Conservation (phyloP, 2,329 filamentous ascomycete species). For the Rhynchosporium secalis region DNA sequence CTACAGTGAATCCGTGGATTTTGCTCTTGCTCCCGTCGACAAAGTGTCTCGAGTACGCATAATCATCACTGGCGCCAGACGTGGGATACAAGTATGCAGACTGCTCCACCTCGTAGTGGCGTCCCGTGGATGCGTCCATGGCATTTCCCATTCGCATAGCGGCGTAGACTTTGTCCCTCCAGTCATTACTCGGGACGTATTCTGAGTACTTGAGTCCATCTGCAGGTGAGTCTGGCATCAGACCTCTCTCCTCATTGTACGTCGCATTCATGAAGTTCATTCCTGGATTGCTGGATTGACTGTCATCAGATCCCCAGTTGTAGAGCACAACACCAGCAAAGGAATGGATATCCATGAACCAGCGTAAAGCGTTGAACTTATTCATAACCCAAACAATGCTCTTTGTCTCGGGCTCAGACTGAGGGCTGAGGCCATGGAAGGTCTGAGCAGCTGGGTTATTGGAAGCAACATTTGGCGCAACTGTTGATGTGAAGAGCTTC, state of each 20-base stretch:
- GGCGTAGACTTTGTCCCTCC: constrained; percentile 38
- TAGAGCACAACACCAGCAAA: constrained; percentile 55
- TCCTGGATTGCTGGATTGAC: constrained; percentile 46
- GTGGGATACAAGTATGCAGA: constrained; percentile 48
- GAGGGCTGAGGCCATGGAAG: constrained; percentile 45
- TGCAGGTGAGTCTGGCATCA: constrained; percentile 43
- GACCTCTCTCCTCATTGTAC: constrained; percentile 53
- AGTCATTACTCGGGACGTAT: constrained; percentile 45
- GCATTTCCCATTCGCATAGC: constrained; percentile 42
- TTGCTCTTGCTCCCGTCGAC: constrained; percentile 40
- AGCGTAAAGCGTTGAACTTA: constrained; percentile 50
- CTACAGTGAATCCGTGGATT: constrained; percentile 48
- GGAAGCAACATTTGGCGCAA: constrained; percentile 45
- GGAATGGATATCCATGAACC: constrained; percentile 61
- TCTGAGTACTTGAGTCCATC: constrained; percentile 45
- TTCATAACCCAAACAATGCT: constrained; percentile 54
- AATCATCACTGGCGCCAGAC: constrained; percentile 49
- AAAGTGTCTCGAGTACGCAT: constrained; percentile 49
- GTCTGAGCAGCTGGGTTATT: constrained; percentile 39
- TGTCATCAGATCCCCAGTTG: constrained; percentile 57
- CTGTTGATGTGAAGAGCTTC: constrained; percentile 43
- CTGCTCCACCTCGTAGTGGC: constrained; percentile 43
- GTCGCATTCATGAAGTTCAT: constrained; percentile 55
- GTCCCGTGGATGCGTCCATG: constrained; percentile 45
- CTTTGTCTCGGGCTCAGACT: constrained; percentile 57